Percentiles rank a stretch among this genome's conserved stretches.
Conservation (phyloP, 2,329 filamentous ascomycete species). For the Beauveria sp. region DNA sequence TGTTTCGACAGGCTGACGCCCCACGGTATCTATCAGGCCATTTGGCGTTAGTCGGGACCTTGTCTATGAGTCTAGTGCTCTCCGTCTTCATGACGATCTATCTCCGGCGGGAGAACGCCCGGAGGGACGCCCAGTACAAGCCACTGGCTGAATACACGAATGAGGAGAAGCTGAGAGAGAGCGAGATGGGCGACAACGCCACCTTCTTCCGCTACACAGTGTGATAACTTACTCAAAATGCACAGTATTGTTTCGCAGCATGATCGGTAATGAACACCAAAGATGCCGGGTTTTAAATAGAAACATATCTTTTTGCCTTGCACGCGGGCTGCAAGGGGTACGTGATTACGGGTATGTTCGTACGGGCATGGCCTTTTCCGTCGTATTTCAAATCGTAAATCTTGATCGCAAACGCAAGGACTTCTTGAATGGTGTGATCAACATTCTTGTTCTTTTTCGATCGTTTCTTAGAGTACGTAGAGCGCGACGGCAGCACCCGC, state of each 20-base stretch:
- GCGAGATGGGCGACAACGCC: constrained; percentile 49
- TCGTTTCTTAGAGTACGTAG: constrained; percentile 8
- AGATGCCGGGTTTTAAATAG: not conserved
- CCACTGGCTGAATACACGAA: constrained; percentile 41
- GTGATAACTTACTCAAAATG: constrained; percentile 20
- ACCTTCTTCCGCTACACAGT: constrained; percentile 48
- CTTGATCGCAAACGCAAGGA: not conserved
- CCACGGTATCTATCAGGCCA: constrained; percentile 53
- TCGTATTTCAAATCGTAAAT: not conserved
- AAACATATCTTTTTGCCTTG: not conserved
- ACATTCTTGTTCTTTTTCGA: constrained; percentile 1
- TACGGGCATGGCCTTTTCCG: not conserved
- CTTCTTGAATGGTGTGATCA: not conserved
- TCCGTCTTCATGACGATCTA: constrained; percentile 50
- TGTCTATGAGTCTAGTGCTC: constrained; percentile 43
- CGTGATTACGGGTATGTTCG: constrained; percentile 1
- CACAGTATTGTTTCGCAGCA: not conserved
- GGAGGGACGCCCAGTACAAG: constrained; percentile 42
- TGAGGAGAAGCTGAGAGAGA: constrained; percentile 45
- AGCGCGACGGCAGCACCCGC: constrained; percentile 1
- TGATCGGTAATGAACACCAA: not conserved
- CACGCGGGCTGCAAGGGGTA: not conserved
- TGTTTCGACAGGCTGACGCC: constrained; percentile 32
- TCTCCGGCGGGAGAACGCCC: constrained; percentile 47
- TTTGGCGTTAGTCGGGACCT: constrained; percentile 47